Conservation (phyloP, 495 filamentous ascomycete genomes). For the Emericellopsis terricola region DNA sequence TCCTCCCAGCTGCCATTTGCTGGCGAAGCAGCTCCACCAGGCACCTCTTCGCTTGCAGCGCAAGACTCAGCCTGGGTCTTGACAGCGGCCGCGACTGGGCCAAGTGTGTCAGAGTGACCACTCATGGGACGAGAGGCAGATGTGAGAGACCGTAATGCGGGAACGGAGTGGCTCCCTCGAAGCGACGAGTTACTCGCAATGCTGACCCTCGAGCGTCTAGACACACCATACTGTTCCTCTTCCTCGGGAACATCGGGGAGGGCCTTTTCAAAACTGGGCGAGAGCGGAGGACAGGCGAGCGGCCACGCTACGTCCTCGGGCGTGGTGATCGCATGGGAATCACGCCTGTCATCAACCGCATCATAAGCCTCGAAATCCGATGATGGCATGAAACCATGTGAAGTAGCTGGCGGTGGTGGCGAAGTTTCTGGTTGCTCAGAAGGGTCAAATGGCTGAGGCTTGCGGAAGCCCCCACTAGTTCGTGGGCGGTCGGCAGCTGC, state of each 20-base stretch:
- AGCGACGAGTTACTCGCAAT: slow-evolving; percentile 25
- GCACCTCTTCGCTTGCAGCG: neutral
- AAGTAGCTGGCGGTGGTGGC: slow-evolving; percentile 10
- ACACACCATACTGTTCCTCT: slow-evolving; percentile 28
- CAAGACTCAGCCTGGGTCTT: slow-evolving; percentile 5
- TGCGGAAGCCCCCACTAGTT: slow-evolving; percentile 20
- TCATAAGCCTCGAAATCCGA: slow-evolving; percentile 14
- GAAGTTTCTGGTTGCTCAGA: slow-evolving; percentile 8
- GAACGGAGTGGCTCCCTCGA: slow-evolving; percentile 26
- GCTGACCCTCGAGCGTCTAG: slow-evolving; percentile 17
- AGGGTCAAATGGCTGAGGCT: slow-evolving; percentile 17
- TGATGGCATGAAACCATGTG: slow-evolving; percentile 10
- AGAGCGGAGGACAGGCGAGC: slow-evolving; percentile 9
- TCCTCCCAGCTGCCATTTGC: slow-evolving; percentile 61
- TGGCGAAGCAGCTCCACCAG: neutral
- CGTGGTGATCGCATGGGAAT: slow-evolving; percentile 25
- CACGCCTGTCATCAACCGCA: slow-evolving; percentile 7
- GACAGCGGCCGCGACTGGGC: slow-evolving; percentile 15
- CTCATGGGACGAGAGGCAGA: slow-evolving; percentile 18
- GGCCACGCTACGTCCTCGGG: slow-evolving; percentile 30
- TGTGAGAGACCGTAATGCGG: slow-evolving; percentile 22
- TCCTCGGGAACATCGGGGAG: slow-evolving; percentile 62
- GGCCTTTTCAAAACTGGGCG: slow-evolving; percentile 16
- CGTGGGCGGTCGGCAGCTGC: slow-evolving; percentile 18
- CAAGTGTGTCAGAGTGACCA: slow-evolving; percentile 25